These are phyloP conservation scores for Dichotomopilus funicola DNA, from an alignment of 2,329 filamentous ascomycete genomes.

Conservation along the genomic window DNA sequence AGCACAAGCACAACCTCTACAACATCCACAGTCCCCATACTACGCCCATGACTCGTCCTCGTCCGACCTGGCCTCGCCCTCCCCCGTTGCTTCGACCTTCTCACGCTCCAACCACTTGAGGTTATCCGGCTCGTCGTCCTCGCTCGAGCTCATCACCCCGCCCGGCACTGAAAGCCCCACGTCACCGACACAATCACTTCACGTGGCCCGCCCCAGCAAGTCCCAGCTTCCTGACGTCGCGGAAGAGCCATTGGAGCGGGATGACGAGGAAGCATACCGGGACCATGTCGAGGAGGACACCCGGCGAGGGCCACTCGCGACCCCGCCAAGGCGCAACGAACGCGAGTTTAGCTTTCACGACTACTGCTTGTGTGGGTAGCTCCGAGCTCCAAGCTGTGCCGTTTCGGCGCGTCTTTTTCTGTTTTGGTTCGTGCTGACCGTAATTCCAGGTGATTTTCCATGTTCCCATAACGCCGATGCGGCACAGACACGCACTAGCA, in stretches of 20 bases:
- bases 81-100: constrained; percentile 66
- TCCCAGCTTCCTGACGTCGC: constrained; percentile 71
- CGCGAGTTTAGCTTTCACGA: constrained; percentile 47
- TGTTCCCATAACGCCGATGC: constrained; percentile 50
- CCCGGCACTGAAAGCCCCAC: constrained; percentile 44
- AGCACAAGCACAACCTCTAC: too few species aligned
- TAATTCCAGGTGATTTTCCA: constrained; percentile 49
- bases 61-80: constrained; percentile 61
- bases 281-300: too few species aligned
- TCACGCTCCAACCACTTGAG: constrained; percentile 50
- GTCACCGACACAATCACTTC: constrained; percentile 44
- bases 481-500: constrained; percentile 27
- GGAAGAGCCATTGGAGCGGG: constrained; percentile 71
- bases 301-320: constrained; percentile 24
- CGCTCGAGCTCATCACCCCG: constrained; percentile 55
- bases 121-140: constrained; percentile 69
- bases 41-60: constrained; percentile 49
- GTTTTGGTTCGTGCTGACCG: constrained; percentile 7
- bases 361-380: constrained; percentile 69
- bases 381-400: neutral
- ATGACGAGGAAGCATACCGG: constrained; percentile 52
- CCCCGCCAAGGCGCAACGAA: constrained; percentile 41
- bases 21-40: constrained; percentile 27
- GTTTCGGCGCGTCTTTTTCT: neutral
- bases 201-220: constrained; percentile 44